phyloP scores from a whole-genome alignment of 176 grass and related monocot species.

The Oryza brachyantha region DNA sequence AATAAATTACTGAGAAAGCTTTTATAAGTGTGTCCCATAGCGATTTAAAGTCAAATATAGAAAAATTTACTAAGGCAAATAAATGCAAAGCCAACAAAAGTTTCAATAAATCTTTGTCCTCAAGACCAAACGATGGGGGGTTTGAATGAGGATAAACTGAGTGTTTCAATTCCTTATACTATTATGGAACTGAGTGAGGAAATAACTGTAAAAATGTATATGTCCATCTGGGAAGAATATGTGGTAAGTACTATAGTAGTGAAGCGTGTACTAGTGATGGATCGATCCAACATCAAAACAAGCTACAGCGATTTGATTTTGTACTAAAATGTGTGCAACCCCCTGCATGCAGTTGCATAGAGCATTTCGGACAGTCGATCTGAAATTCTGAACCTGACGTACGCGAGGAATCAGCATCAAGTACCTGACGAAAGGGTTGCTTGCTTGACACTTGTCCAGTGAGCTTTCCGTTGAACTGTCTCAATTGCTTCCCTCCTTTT shows the following conservation, averaged over 20 bases:
- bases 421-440: conserved; percentile 23
- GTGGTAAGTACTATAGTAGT: background rate
- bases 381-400: conserved; percentile 11
- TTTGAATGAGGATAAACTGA: too few relatives aligned
- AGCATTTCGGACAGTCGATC: background rate
- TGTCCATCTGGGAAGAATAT: background rate
- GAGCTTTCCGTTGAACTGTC: conserved; percentile 38
- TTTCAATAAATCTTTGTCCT: too few relatives aligned
- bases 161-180: too few relatives aligned
- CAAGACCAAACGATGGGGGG: too few relatives aligned
- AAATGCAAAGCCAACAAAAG: too few relatives aligned
- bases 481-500: background rate
- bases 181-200: too few relatives aligned
- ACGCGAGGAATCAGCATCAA: conserved; percentile 12
- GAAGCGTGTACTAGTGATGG: background rate
- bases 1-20: too few relatives aligned
- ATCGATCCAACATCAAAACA: background rate
- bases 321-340: too few relatives aligned
- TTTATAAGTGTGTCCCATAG: too few relatives aligned
- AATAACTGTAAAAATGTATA: background rate
- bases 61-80: too few relatives aligned
- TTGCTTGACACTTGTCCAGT: conserved; percentile 33
- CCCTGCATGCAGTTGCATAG: background rate
- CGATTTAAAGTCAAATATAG: too few relatives aligned
- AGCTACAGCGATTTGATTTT: background rate